Evolutionary conservation across 805 yeast species (phyloP).

Genomic region (Cyberlindnera galapagoensis): DNA sequence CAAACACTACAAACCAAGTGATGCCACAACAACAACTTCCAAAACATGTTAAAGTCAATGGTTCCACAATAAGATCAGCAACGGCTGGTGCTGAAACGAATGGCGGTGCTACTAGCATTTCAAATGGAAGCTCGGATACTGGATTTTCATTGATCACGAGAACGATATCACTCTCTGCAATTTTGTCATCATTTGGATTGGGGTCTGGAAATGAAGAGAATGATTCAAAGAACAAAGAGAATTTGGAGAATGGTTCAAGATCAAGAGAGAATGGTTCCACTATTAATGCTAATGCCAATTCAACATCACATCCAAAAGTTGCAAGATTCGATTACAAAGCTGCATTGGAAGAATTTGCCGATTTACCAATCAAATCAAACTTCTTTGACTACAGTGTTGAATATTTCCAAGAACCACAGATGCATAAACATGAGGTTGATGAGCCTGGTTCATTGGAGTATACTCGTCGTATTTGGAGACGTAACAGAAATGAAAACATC

Average conservation of each 20-base stretch:
- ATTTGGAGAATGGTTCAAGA: conserved; percentile 7
- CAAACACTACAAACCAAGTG: conserved; percentile 11
- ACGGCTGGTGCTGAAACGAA: conserved; percentile 10
- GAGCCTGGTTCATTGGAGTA: conserved; percentile 90
- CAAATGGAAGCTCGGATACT: conserved; percentile 5
- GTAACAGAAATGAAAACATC: conserved; percentile 80
- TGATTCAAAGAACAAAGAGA: conserved; percentile 4
- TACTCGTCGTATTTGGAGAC: conserved; percentile 77
- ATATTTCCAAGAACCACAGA: conserved; percentile 94
- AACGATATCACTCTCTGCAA: conserved; percentile 24
- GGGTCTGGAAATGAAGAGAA: conserved; percentile 19
- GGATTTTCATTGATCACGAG: conserved; percentile 18
- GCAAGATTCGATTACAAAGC: conserved; percentile 40
- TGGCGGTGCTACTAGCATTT: neutral
- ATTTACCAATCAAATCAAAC: conserved; percentile 50
- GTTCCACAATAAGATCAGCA: conserved; percentile 23
- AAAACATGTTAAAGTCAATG: conserved; percentile 27
- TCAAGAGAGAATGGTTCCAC: conserved; percentile 3
- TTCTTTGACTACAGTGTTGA: conserved; percentile 76
- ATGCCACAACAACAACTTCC: conserved; percentile 27
- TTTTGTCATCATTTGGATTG: conserved; percentile 25
- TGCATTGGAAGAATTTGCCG: conserved; percentile 18
- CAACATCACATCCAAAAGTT: conserved; percentile 48
- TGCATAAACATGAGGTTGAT: conserved; percentile 76
- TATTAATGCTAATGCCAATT: conserved; percentile 25